Base-by-base conservation (phyloP, 179 eudicot genomes). In the Silene vulgaris region DNA sequence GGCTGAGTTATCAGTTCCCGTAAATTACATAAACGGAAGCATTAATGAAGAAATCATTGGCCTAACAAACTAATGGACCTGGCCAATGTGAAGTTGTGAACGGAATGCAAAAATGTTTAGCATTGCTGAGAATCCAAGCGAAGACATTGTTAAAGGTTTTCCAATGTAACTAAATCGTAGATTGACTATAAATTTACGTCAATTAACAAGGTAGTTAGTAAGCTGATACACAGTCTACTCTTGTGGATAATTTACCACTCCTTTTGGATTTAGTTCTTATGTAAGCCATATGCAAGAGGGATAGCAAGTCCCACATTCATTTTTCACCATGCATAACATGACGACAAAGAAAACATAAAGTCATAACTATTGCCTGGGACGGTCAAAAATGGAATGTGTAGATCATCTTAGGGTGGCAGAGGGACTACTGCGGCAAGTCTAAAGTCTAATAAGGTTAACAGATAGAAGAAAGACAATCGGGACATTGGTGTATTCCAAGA, bases 91-190 rank as follows among this genome's bases (percentile, higher is more conserved):
- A 30, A 30, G 26, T 23, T 23, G 26, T 23, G 26, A 23, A 23
- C 35, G 35, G 4, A 30, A 30, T 30, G 35, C 35, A 30, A 30
- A 30, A 30, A 30, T 78, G 86, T 79, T 95, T 95, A 21, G 88
- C 97, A 85, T 95, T 95, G 86, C 99, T 95, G 88, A 64, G 45
- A 64, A 60, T 52, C 59, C 73, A 72, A 75, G 73, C 19, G 59
- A 71, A 60, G 20, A 37, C n/a, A 23, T 13, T 1, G 64, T 74
- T 40, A 78, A 73, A 56, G 4, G 76, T 65, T 70, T 40, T 40
- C 19, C 8, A 17, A 65, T 20, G 23, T 45, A 9, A 28, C 35
- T 13, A 28, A 37, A 35, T 26, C 37, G 59, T 26, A 35, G 3
- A 30, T 30, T 30, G 35, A 2, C 35, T 30, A 30, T 30, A 30